Base-by-base conservation (phyloP, 305 asterid species). In the Petunia hybrid region DNA sequence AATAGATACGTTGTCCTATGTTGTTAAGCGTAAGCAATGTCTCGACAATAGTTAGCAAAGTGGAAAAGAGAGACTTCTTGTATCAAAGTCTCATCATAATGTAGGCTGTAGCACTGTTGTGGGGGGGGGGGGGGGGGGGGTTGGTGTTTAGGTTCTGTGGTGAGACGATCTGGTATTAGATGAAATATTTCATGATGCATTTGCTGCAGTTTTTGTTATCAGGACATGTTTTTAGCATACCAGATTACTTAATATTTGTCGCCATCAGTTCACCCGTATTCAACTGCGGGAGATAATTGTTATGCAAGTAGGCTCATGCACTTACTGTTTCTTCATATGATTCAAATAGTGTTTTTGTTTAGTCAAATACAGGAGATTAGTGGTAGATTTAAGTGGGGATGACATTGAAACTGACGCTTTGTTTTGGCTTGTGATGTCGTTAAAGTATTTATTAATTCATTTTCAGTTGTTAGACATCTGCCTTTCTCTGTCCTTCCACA, bases 401-500 rank as follows among this genome's bases (percentile, higher is more conserved):
- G 31, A 3, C 35, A 51, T 12, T 51, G 63, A 51, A 73, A 35
- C 35, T 35, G 78, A 51, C 31, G 31, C 78, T 73, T 73, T 8
- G 13, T n/a, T 73, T 73, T 13, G 63, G 13, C 46, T 51, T 73
- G 12, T 51, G 78, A 73, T 51, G 63, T 12, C 57, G 13, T 35
- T 12, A 1, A 22, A 35, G 36, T 36, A 22, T 22, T 22, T 22
- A 22, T 22, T 22, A 73, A 73, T 13, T 36, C 14, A 3, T 1
- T 40, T 65, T 40, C 46, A 64, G 57, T 55, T 13, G 41, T 16
- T 48, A 57, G 36, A 78, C 31, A 56, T 61, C 82, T n/a, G 61
- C 22, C 48, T 73, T 46, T 48, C 31, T 51, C 35, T 81, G 61
- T 61, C 56, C 36, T 86, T 81, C 7, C 73, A 61, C 84, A 95